Conservation (phyloP, 345 rosid genomes). For the Hibiscus trionum region DNA sequence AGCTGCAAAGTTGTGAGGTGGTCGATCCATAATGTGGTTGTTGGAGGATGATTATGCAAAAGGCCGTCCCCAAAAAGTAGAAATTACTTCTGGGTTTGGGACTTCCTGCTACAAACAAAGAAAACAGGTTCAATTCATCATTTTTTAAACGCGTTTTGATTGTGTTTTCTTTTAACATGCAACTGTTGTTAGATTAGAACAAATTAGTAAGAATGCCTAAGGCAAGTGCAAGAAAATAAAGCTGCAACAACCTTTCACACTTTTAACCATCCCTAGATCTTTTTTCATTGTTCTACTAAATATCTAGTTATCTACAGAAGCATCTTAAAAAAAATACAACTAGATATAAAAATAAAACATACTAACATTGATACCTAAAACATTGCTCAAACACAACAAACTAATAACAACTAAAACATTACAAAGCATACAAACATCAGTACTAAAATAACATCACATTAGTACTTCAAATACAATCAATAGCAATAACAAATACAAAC, state of each 20-base stretch:
- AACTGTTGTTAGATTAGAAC: not conserved
- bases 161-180: not conserved
- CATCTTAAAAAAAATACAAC: not conserved
- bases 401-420: no score
- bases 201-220: not conserved
- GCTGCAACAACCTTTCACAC: not conserved
- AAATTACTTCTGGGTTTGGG: not conserved
- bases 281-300: not conserved
- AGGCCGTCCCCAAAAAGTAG: not conserved
- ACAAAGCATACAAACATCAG: no score
- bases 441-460: no score
- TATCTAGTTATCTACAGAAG: not conserved
- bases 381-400: no score
- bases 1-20: constrained; percentile 39
- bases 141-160: not conserved
- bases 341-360: no score
- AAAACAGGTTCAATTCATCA: not conserved
- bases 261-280: not conserved
- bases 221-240: not conserved
- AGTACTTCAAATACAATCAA: no score
- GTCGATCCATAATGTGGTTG: constrained; percentile 32
- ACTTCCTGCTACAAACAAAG: not conserved
- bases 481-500: no score
- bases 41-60: constrained; percentile 1
- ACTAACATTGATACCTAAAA: no score